phyloP scores from a whole-genome alignment of 164 flowering plant species.

The Annona cherimola region DNA sequence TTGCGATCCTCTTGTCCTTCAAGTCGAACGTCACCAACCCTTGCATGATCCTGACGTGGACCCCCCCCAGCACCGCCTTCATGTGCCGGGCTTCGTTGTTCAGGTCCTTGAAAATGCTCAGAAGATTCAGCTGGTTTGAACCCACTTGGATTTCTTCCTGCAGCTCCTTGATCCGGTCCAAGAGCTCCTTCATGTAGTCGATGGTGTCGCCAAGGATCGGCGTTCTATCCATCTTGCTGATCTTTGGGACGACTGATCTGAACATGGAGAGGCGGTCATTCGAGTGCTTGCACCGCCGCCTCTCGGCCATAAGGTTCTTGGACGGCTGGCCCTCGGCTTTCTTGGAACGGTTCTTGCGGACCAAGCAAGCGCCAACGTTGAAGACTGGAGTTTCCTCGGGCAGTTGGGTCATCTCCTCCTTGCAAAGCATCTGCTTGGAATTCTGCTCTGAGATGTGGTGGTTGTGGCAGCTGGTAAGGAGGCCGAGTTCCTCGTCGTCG shows the following conservation, averaged over 20 bases:
- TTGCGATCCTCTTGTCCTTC: too few relatives aligned
- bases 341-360: slow-evolving; percentile 41
- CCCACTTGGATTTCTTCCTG: slow-evolving; percentile 47
- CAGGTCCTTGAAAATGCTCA: slow-evolving; percentile 47
- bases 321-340: slow-evolving; percentile 77
- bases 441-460: not conserved
- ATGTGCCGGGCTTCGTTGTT: too few relatives aligned
- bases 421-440: slow-evolving; percentile 17
- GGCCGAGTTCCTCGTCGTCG: slow-evolving; percentile 27
- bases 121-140: slow-evolving; percentile 30
- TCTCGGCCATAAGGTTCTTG: slow-evolving; percentile 95
- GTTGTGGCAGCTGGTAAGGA: slow-evolving; percentile 1
- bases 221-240: slow-evolving; percentile 99
- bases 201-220: slow-evolving; percentile 92
- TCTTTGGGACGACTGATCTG: slow-evolving; percentile 88
- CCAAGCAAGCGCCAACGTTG: slow-evolving; percentile 24
- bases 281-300: slow-evolving; percentile 74
- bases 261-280: slow-evolving; percentile 96
- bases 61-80: too few relatives aligned
- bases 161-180: slow-evolving; percentile 58
- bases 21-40: too few relatives aligned
- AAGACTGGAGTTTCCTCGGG: slow-evolving; percentile 26
- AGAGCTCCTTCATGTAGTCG: slow-evolving; percentile 83
- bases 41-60: too few relatives aligned
- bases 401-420: slow-evolving; percentile 35